A percentile compares a stretch with the other conserved stretches of the same genome.
Conservation (phyloP, 2,329 filamentous ascomycete species). For the Truncatella angustata region DNA sequence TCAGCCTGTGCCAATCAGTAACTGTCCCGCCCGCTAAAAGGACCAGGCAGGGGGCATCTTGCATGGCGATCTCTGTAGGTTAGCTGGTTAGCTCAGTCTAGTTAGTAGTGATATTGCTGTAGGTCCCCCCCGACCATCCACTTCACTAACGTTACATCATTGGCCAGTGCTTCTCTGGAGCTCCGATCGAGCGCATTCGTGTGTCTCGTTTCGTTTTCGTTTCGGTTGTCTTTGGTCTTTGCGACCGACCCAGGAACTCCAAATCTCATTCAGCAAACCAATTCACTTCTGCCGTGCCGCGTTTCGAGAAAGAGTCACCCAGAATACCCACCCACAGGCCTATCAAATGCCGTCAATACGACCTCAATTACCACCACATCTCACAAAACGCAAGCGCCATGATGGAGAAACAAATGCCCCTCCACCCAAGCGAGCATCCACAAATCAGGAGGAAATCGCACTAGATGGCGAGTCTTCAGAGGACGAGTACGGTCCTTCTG, state of each 20-base stretch:
- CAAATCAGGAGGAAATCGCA: constrained; percentile 49
- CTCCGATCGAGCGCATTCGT: neutral
- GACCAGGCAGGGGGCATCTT: neutral
- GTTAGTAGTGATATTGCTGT: too few species aligned
- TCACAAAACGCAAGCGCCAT: constrained; percentile 60
- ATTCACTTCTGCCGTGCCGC: neutral
- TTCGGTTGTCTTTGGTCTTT: too few species aligned
- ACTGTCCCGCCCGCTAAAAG: neutral
- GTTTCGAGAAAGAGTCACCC: neutral
- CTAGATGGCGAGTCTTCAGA: constrained; percentile 43
- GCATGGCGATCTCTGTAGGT: neutral
- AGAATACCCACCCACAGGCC: neutral
- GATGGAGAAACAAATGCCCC: constrained; percentile 36
- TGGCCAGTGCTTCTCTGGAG: constrained; percentile 9
- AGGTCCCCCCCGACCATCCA: neutral
- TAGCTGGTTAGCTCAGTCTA: too few species aligned
- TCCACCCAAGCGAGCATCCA: constrained; percentile 44
- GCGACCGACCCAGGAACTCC: too few species aligned
- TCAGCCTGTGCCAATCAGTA: constrained; percentile 7
- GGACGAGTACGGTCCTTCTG: constrained; percentile 39
- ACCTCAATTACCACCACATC: constrained; percentile 66
- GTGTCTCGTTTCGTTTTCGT: too few species aligned
- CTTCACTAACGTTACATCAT: neutral
- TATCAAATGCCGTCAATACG: constrained; percentile 65
- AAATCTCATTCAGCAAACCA: too few species aligned